Percentiles rank a stretch among this genome's conserved stretches.
Evolutionary conservation across 2,329 filamentous ascomycete genomes (phyloP).

Genomic region (Paecilomyces variotii): DNA sequence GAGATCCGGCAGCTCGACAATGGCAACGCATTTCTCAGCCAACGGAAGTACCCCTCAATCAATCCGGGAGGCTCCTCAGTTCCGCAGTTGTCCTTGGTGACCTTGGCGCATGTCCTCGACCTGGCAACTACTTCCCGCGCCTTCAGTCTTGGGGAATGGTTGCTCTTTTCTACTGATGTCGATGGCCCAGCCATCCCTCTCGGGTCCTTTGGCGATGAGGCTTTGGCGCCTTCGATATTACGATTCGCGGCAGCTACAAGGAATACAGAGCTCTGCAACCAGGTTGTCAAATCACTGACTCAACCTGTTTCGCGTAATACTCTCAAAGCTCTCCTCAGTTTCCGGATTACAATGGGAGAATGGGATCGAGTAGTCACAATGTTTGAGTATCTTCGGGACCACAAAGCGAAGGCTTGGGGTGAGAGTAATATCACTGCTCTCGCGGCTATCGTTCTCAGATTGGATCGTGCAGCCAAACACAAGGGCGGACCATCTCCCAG

Average conservation of each 20-base stretch:
- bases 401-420: constrained; percentile 28
- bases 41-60: constrained; percentile 3
- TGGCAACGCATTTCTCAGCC: neutral
- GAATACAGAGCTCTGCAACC: constrained; percentile 28
- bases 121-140: constrained; percentile 39
- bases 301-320: constrained; percentile 27
- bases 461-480: constrained; percentile 19
- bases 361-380: constrained; percentile 27
- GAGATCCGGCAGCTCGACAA: constrained; percentile 9
- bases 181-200: constrained; percentile 47
- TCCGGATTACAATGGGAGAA: constrained; percentile 22
- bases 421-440: constrained; percentile 28
- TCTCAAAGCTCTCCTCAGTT: constrained; percentile 27
- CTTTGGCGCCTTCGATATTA: constrained; percentile 45
- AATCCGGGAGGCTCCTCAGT: constrained; percentile 21
- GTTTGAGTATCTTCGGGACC: constrained; percentile 25
- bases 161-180: constrained; percentile 45
- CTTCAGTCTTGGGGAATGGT: constrained; percentile 45
- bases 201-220: constrained; percentile 38
- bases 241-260: constrained; percentile 46
- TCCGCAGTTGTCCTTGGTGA: constrained; percentile 36
- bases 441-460: constrained; percentile 32
- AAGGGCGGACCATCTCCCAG: constrained; percentile 2
- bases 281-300: constrained; percentile 20
- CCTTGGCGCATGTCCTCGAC: constrained; percentile 45